Evolutionary conservation across 106 monocot species (phyloP), one percentile per base, ranked within the genome.

Genomic region (Dendrobium officinale): DNA sequence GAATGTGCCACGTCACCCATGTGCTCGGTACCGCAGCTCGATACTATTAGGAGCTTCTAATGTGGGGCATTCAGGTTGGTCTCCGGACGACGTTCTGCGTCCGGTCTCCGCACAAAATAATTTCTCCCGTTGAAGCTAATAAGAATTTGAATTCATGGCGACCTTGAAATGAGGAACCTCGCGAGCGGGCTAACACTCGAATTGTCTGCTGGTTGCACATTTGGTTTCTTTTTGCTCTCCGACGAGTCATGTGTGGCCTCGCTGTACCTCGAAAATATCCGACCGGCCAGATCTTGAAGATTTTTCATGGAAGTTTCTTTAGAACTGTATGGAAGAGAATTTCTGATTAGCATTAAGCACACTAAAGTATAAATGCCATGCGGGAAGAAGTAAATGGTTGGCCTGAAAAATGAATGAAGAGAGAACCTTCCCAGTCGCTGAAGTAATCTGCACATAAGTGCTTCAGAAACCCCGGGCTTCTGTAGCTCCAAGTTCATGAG

Each of bases 361-460:
- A 51, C 9, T 2, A 0, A 51, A 11, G 51, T 15, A 51, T 51
- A 13, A 51, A 10, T 51, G 51, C 2, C 10, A 51, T 10, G 51
- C 16, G 51, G 13, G 51, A 2, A 13, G 51, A 9, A 51, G 51
- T 51, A 37, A 51, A 51, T 51, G 51, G 51, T 13, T 42, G 42
- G 16, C 3, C 5, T 74, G 42, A 74, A 0, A 61, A 22, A 61
- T 61, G 49, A 26, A 41, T 2, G 45, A 27, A 27, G 40, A 27
- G 40, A 49, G 27, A 49, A 76, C 76, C 76, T 76, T 76, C 76
- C 76, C 0, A 76, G 76, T 48, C 76, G 76, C 76, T 76, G 76
- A 76, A 76, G 48, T 26, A 76, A 48, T 76, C 76, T 76, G 76
- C 76, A 76, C 48, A 49, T 19, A 29, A 76, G 26, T 29, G 76